Percentiles rank a stretch among this genome's conserved stretches.
Evolutionary conservation across 2,329 filamentous ascomycete species (phyloP).

Genomic region (Stagonosporopsis cucurbitacearum): DNA sequence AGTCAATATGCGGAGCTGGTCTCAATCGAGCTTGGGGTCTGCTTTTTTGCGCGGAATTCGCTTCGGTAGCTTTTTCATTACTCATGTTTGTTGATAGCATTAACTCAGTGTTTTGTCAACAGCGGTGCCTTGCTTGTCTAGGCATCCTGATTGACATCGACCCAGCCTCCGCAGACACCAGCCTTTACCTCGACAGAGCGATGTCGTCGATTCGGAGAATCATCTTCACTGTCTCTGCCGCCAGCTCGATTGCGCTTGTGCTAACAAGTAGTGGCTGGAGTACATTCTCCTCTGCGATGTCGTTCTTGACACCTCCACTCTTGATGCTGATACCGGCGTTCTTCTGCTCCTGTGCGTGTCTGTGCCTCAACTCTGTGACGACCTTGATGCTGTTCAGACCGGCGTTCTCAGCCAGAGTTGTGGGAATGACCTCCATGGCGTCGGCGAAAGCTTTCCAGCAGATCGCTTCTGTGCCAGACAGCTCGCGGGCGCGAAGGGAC

Average conservation of each 20-base stretch:
- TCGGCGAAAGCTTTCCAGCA: slow-evolving; percentile 99
- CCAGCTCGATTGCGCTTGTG: slow-evolving; percentile 96
- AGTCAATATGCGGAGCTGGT: neutral
- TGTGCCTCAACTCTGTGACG: slow-evolving; percentile 91
- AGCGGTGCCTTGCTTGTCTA: slow-evolving; percentile 8
- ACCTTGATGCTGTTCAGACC: slow-evolving; percentile 99
- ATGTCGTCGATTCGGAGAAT: slow-evolving; percentile 74
- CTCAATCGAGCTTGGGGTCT: neutral
- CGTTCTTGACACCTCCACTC: slow-evolving; percentile 93
- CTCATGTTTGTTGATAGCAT: neutral
- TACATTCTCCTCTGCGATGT: slow-evolving; percentile 96
- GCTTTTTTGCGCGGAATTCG: slow-evolving; percentile 1
- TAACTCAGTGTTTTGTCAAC: neutral
- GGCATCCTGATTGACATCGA: slow-evolving; percentile 4
- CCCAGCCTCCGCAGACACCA: neutral
- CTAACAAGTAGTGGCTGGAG: slow-evolving; percentile 94
- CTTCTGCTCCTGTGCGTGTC: slow-evolving; percentile 92
- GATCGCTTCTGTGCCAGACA: slow-evolving; percentile 92
- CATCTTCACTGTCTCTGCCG: slow-evolving; percentile 99
- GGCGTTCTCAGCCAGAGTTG: slow-evolving; percentile 95
- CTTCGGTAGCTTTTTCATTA: slow-evolving; percentile 19
- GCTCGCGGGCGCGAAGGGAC: slow-evolving; percentile 78
- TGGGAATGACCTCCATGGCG: slow-evolving; percentile 95
- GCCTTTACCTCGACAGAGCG: slow-evolving; percentile 55
- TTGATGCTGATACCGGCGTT: slow-evolving; percentile 98